A percentile compares a stretch with the other conserved stretches of the same genome.
Evolutionary conservation across 129 eudicot genomes (phyloP).

Genomic region (Arctium lappa): DNA sequence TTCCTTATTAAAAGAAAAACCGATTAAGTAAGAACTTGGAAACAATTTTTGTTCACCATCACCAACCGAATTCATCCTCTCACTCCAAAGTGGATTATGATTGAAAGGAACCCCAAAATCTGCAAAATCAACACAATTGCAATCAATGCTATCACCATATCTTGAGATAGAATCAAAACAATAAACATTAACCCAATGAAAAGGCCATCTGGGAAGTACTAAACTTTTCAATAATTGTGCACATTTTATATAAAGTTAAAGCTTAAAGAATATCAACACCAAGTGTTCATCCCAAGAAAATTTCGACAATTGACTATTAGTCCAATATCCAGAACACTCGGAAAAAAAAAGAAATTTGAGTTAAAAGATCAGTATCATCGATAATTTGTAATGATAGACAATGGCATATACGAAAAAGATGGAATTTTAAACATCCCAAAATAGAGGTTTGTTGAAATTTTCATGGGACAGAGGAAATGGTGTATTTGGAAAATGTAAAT

Average conservation of each 20-base stretch:
- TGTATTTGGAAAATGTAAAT: not conserved
- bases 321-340: too few relatives aligned
- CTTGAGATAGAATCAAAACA: not conserved
- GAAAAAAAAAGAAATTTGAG: not conserved
- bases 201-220: not conserved
- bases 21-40: not conserved
- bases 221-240: not conserved
- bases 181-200: not conserved
- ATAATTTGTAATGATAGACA: not conserved
- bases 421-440: not conserved
- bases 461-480: not conserved
- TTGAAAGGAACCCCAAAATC: conserved; percentile 25
- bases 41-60: conserved; percentile 7
- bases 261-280: not conserved
- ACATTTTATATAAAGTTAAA: not conserved
- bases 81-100: not conserved
- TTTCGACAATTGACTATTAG: too few relatives aligned
- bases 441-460: not conserved
- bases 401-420: not conserved
- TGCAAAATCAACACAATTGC: conserved; percentile 1
- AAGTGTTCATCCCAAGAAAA: too few relatives aligned
- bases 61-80: not conserved
- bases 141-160: not conserved
- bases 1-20: conserved; percentile 22
- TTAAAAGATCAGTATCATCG: too few relatives aligned